Evolutionary conservation across 2,329 filamentous ascomycete species (phyloP).

Genomic region (Xylaria arbuscula): DNA sequence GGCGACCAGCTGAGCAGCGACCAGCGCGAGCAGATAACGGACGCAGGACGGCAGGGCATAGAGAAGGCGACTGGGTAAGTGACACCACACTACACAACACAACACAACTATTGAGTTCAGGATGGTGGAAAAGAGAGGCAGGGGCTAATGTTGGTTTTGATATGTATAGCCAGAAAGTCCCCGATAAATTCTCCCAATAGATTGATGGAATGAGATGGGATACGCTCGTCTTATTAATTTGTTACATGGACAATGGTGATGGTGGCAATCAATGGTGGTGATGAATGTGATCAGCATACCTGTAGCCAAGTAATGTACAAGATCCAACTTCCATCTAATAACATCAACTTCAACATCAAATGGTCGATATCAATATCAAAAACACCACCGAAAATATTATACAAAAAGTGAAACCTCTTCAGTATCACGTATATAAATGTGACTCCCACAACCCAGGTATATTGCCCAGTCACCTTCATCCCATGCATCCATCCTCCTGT

Average conservation of each 20-base stretch:
- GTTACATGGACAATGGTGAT: too few relatives aligned
- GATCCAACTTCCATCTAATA: not conserved
- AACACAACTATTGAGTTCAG: not conserved
- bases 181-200: slow-evolving; percentile 52
- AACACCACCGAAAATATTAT: not conserved
- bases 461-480: not conserved
- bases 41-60: slow-evolving; percentile 48
- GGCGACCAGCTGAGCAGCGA: slow-evolving; percentile 35
- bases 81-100: not conserved
- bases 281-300: not conserved
- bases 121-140: not conserved
- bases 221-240: too few relatives aligned
- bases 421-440: not conserved
- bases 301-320: not conserved
- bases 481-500: not conserved
- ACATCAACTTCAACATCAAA: too few relatives aligned
- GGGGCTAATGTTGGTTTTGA: not conserved
- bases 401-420: not conserved
- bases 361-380: too few relatives aligned
- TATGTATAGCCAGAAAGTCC: slow-evolving; percentile 51
- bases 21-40: slow-evolving; percentile 48
- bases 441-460: not conserved
- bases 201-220: not conserved
- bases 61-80: slow-evolving; percentile 56
- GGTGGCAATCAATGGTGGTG: too few relatives aligned